Percentiles rank a stretch among this genome's conserved stretches.
Evolutionary conservation across 1,284 basidiomycete genomes (phyloP).

Genomic region (Tetrapyrgos nigripes): DNA sequence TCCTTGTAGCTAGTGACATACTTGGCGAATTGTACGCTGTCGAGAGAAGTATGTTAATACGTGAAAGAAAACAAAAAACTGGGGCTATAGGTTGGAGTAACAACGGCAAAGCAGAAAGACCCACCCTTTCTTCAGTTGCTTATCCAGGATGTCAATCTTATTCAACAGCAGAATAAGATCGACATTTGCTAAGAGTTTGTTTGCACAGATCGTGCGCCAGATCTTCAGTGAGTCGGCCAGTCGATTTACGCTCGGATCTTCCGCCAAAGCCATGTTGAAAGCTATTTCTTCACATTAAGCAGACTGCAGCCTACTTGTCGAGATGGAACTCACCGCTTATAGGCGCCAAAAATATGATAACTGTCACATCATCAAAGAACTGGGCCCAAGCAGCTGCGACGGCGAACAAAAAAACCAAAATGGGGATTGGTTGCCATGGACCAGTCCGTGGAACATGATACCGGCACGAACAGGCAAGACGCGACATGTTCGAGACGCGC

Average conservation of each 20-base stretch:
- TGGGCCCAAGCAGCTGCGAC: conserved; percentile 67
- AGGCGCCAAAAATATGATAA: conserved; percentile 70
- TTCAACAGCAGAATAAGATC: conserved; percentile 69
- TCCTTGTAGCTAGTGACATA: conserved; percentile 58
- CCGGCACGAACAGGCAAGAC: too few species aligned
- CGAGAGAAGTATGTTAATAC: background rate
- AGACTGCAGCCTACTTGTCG: background rate
- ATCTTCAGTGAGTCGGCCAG: conserved; percentile 65
- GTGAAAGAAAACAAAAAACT: background rate
- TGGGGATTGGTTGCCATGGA: background rate
- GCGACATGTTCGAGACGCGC: too few species aligned
- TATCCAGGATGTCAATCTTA: conserved; percentile 64
- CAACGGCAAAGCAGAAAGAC: background rate
- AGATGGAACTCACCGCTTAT: conserved; percentile 43
- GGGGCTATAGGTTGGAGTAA: too few species aligned
- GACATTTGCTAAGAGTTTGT: conserved; percentile 56
- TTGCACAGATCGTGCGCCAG: conserved; percentile 67
- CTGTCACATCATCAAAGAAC: conserved; percentile 70
- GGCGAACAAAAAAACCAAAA: too few species aligned
- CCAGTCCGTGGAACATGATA: background rate
- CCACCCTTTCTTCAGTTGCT: conserved; percentile 46
- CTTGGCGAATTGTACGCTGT: conserved; percentile 57
- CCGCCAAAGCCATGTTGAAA: conserved; percentile 67
- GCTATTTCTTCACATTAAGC: conserved; percentile 27
- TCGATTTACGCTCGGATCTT: conserved; percentile 64